Evolutionary conservation across 306 rosid species (phyloP).

Genomic region (Malus domestica): ASM211411v1 NC_041803.1:24809001-24809500

Average conservation of each 20-base stretch:
- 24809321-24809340: neutral
- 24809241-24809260: fast-evolving
- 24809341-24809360: fast-evolving
- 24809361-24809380: neutral
- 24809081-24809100: too few species aligned
- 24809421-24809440: too few species aligned
- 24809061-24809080: too few species aligned
- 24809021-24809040: neutral
- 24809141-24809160: neutral
- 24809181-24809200: neutral
- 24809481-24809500: too few species aligned
- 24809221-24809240: too few species aligned
- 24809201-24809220: too few species aligned
- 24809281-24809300: neutral
- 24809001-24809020: too few species aligned
- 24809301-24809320: neutral
- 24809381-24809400: neutral
- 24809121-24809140: neutral
- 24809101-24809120: neutral
- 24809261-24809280: neutral
- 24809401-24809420: too few species aligned
- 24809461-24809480: too few species aligned
- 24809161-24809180: neutral
- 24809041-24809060: neutral
- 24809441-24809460: neutral